Percentiles rank a stretch among this genome's conserved stretches.
Evolutionary conservation across 2,329 filamentous ascomycete species (phyloP).

Genomic region (Meredithiella fracta): DNA sequence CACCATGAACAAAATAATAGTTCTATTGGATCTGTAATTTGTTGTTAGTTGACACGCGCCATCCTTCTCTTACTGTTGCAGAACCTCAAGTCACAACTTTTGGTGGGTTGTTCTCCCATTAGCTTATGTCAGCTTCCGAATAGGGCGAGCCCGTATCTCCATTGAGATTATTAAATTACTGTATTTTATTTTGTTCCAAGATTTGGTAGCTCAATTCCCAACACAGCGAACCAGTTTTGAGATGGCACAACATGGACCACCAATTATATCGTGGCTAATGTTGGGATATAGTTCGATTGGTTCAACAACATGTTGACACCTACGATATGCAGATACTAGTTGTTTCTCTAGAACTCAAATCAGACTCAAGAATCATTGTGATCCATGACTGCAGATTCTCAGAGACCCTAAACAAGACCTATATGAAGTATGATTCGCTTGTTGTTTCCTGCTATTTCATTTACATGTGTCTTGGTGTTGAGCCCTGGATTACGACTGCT

Average conservation of each 20-base stretch:
- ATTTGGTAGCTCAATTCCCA: background rate
- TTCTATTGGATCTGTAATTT: too few species aligned
- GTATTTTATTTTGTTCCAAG: background rate
- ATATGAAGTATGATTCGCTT: too few species aligned
- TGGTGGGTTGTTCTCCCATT: background rate
- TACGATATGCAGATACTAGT: background rate
- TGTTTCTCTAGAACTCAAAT: background rate
- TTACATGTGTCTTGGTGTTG: background rate
- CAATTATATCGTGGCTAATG: conserved; percentile 8
- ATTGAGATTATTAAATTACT: background rate
- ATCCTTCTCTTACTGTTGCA: conserved; percentile 1
- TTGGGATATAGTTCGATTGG: conserved; percentile 5
- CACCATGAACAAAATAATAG: too few species aligned
- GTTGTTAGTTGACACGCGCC: background rate
- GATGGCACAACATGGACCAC: background rate
- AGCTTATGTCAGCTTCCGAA: background rate
- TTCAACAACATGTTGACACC: background rate
- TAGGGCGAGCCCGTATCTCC: background rate
- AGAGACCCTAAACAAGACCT: too few species aligned
- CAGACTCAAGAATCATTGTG: background rate
- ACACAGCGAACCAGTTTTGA: background rate
- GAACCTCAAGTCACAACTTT: conserved; percentile 2
- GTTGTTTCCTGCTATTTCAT: background rate
- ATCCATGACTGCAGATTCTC: too few species aligned
- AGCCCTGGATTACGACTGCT: background rate